Evolutionary conservation across 768 basidiomycete genomes (phyloP).

Genomic region (Pisolithus sp.): DNA sequence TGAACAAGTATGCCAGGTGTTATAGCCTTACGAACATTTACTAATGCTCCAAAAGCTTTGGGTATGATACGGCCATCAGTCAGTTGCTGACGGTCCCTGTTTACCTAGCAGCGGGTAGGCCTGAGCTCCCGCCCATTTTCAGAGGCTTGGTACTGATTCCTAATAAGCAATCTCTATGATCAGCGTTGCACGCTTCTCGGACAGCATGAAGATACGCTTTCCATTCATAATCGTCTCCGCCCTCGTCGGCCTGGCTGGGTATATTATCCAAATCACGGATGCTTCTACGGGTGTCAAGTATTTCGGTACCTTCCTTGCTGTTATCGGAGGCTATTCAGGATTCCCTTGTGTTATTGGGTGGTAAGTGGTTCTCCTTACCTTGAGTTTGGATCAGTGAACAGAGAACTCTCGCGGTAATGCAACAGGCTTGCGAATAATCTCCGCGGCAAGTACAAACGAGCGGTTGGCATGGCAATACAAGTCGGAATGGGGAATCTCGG

Average conservation of each 20-base stretch:
- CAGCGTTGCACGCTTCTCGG: constrained; percentile 51
- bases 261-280: constrained; percentile 55
- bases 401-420: background rate
- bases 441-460: constrained; percentile 1
- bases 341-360: constrained; percentile 59
- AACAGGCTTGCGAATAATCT: constrained; percentile 3
- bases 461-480: constrained; percentile 2
- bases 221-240: constrained; percentile 53
- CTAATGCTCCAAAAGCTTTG: constrained; percentile 36
- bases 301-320: constrained; percentile 65
- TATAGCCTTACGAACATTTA: background rate
- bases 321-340: constrained; percentile 54
- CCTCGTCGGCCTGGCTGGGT: constrained; percentile 49
- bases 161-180: constrained; percentile 37
- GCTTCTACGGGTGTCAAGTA: constrained; percentile 53
- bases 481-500: constrained; percentile 44
- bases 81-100: constrained; percentile 63
- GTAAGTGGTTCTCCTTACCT: constrained; percentile 26
- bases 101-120: constrained; percentile 52
- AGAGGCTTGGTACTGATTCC: background rate
- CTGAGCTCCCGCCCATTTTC: background rate
- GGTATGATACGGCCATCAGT: constrained; percentile 47
- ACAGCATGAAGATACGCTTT: constrained; percentile 46
- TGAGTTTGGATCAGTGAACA: background rate
- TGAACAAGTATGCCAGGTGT: background rate